Evolutionary conservation across 2,329 filamentous ascomycete genomes (phyloP), one percentile per base, ranked within the genome.

Genomic region (Chalaropsis thielavioides): DNA sequence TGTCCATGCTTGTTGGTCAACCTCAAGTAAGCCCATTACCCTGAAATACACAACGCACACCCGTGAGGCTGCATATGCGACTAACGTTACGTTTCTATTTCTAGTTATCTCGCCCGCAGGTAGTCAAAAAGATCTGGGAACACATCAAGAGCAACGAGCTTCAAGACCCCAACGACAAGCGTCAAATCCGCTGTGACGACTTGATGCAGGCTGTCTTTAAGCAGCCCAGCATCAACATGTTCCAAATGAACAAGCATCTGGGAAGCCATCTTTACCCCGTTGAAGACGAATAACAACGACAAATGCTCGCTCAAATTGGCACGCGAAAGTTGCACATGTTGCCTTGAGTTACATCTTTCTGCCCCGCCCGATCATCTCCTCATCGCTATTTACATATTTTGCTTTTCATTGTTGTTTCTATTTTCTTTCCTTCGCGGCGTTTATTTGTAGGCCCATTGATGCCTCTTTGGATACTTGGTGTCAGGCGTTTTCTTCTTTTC

Each of bases 211-310:
- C 88, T 6, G 88, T 99, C 7, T 99, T 99, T 78, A 95, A 95
- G 75, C 83, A 88, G 72, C 84, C 91, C 71, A 89, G 83, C 71
- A 88, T 99, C 61, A 90, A 97, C 76, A 99, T 99, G 94, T 99
- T 99, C 75, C 92, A 90, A 70, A 97, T 99, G 92, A 97, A 96
- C 79, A 96, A 96, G 79, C 83, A 96, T 17, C 84, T 97, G 11
- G 90, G 89, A 68, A 86, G 88, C 73, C 92, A 97, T 72, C 80
- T 97, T 46, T 96, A 95, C 72, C 89, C 88, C 1, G 81, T 89
- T 60, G 90, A 92, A 63, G 90, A 94, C 74, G 84, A 75, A 66
- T 72, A 73, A 67, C 10, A 15, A 51, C n/a, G n/a, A 31, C 2
- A 3, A 3, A 51, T 38, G 31, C 62, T 64, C 6, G 19, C 19